These are phyloP conservation scores for Parastagonospora avenae DNA, from an alignment of 2,329 filamentous ascomycete genomes.

Conservation along the genomic window DNA sequence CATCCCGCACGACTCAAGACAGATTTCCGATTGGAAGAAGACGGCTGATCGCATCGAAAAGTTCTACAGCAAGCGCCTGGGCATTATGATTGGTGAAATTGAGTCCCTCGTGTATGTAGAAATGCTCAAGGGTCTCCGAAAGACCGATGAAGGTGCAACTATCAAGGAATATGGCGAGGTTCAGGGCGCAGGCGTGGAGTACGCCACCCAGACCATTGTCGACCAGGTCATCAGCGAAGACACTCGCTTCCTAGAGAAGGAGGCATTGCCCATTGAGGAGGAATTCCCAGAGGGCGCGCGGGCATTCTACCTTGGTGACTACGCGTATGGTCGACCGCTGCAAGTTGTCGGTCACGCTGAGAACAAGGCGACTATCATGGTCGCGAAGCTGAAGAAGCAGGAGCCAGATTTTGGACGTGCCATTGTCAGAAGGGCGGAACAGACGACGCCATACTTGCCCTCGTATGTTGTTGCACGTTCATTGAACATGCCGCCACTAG, in stretches of 20 bases:
- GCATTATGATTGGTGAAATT: slow-evolving; percentile 82
- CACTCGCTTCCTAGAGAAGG: slow-evolving; percentile 88
- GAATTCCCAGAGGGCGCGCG: slow-evolving; percentile 84
- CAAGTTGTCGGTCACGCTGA: slow-evolving; percentile 75
- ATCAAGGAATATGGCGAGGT: slow-evolving; percentile 92
- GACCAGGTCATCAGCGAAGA: slow-evolving; percentile 90
- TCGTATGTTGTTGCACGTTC: slow-evolving; percentile 87
- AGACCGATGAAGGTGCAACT: slow-evolving; percentile 87
- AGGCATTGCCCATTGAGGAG: slow-evolving; percentile 84
- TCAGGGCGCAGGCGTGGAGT: slow-evolving; percentile 83
- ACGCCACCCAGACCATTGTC: slow-evolving; percentile 88
- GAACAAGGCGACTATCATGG: slow-evolving; percentile 77
- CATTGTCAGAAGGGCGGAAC: slow-evolving; percentile 73
- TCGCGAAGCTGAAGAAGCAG: slow-evolving; percentile 72
- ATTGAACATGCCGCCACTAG: slow-evolving; percentile 80
- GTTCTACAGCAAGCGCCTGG: slow-evolving; percentile 88
- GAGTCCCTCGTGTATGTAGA: slow-evolving; percentile 91
- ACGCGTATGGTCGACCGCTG: slow-evolving; percentile 88
- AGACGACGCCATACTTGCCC: slow-evolving; percentile 76
- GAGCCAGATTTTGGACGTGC: slow-evolving; percentile 82
- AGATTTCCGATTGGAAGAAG: slow-evolving; percentile 82
- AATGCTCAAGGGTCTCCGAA: slow-evolving; percentile 87
- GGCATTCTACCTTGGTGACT: slow-evolving; percentile 93
- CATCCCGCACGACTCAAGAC: slow-evolving; percentile 72
- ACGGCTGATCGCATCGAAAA: slow-evolving; percentile 84